Evolutionary conservation across 495 filamentous ascomycete species (phyloP), one percentile per base, ranked within the genome.

Genomic region (Podospora pseudoanserina): DNA sequence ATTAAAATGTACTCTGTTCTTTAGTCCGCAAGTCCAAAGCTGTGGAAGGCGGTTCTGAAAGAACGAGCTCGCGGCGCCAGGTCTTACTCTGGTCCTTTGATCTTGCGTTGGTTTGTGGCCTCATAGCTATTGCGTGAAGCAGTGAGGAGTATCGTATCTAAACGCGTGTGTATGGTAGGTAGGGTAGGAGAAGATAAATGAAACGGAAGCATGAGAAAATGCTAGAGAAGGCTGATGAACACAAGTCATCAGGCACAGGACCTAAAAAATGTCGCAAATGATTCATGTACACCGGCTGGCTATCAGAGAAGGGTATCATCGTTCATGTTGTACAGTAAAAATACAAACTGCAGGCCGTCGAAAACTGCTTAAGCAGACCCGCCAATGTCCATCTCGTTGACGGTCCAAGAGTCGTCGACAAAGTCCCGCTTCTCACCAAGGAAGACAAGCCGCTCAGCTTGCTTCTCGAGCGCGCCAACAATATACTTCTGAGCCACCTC

Each of bases 401-500:
- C 75, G 30, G 79, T 77, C 85, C 85, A 87, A 27, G 79, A 79
- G 44, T 72, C 69, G 73, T 86, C 84, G 66, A 89, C 84, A 90
- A 92, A 96, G 30, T 89, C 88, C 71, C 89, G 92, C 82, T 87
- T 90, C 82, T 96, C 90, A 34, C 95, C 95, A 2, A 99, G 85
- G 54, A 98, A 88, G 57, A 88, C 88, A 72, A 92, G 70, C 71
- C 83, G 80, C 60, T 83, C 82, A 65, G 83, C 78, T 15, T 80
- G 68, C 57, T 79, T 78, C 18, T 84, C 74, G 65, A 90, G 80
- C n/a, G 83, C 87, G 19, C 94, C 86, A 32, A 96, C 88, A 68
- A 97, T 79, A 76, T 90, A 96, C 68, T 87, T 84, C 71, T 97
- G 89, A 1, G 95, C 96, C 18, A 86, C 94, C 34, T 89, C 84